Conservation (phyloP, 2,329 filamentous ascomycete genomes). For the Mycocentrospora acerina region DNA sequence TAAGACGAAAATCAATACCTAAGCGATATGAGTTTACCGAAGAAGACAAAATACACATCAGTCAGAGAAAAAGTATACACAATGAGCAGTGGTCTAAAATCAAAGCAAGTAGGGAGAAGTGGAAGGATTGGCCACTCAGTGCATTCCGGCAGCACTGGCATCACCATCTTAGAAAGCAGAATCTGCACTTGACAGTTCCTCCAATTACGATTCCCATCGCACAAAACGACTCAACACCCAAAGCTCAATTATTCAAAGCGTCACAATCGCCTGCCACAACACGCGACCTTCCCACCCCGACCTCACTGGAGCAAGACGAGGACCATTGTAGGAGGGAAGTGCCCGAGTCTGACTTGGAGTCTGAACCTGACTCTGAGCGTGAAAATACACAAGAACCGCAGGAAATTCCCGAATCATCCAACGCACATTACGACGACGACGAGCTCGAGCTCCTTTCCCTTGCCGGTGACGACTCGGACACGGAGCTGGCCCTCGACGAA, state of each 20-base stretch:
- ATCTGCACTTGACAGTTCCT: conserved; percentile 6
- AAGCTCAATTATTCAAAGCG: conserved; percentile 5
- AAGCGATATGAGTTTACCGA: conserved; percentile 27
- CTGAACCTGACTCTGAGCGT: not conserved
- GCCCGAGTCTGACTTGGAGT: not conserved
- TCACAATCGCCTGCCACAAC: conserved; percentile 4
- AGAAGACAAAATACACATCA: conserved; percentile 40
- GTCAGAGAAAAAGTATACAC: conserved; percentile 28
- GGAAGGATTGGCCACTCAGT: conserved; percentile 18
- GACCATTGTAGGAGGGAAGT: not conserved
- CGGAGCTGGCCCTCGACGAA: conserved; percentile 3
- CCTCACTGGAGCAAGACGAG: conserved; percentile 21
- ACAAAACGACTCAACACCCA: not conserved
- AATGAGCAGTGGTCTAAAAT: conserved; percentile 29
- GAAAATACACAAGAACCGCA: not conserved
- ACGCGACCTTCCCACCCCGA: conserved; percentile 34
- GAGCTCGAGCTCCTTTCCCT: conserved; percentile 31
- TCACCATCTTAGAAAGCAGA: conserved; percentile 10
- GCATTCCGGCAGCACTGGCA: conserved; percentile 19
- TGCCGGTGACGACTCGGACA: conserved; percentile 13
- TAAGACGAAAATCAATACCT: not conserved
- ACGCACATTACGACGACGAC: conserved; percentile 27
- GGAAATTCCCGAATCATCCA: conserved; percentile 10
- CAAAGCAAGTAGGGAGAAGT: conserved; percentile 18
- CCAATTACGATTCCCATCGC: not conserved